These are phyloP conservation scores for Fusarium cyanostomum DNA, from an alignment of 2,329 filamentous ascomycete species.

Conservation along the genomic window DNA sequence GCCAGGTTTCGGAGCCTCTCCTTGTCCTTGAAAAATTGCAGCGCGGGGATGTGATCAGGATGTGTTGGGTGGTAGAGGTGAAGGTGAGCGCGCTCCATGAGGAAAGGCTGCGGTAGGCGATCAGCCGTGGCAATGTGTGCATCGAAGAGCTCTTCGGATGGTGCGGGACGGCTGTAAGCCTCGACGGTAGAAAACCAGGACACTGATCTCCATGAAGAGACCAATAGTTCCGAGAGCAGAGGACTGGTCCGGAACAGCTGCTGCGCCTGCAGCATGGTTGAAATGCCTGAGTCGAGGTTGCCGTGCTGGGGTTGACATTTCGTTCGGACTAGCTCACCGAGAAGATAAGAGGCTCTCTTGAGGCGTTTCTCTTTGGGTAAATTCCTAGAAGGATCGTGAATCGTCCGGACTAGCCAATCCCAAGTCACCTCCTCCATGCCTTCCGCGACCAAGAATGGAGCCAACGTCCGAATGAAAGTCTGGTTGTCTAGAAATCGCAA, in stretches of 20 bases:
- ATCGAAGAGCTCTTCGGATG: conserved; percentile 62
- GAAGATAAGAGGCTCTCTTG: conserved; percentile 46
- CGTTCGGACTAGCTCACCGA: conserved; percentile 55
- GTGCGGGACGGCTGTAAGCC: conserved; percentile 55
- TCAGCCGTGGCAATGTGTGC: conserved; percentile 60
- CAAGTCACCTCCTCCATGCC: conserved; percentile 61
- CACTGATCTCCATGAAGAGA: conserved; percentile 57
- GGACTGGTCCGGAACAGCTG: conserved; percentile 51
- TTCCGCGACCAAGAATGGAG: conserved; percentile 63
- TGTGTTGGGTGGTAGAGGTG: conserved; percentile 63
- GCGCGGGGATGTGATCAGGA: conserved; percentile 58
- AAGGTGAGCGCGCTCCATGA: conserved; percentile 62
- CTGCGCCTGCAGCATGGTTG: conserved; percentile 58
- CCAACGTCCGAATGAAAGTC: conserved; percentile 52
- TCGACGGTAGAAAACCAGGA: conserved; percentile 64
- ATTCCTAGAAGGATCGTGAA: conserved; percentile 41
- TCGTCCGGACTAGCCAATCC: conserved; percentile 60
- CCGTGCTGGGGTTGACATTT: conserved; percentile 51
- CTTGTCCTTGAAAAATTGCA: conserved; percentile 55
- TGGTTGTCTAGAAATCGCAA: conserved; percentile 56
- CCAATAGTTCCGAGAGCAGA: conserved; percentile 50
- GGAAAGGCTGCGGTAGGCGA: conserved; percentile 49
- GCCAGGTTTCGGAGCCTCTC: conserved; percentile 44
- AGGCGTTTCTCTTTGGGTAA: conserved; percentile 36
- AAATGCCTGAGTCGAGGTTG: conserved; percentile 61